Percentiles rank a stretch among this genome's conserved stretches.
phyloP scores from a whole-genome alignment of 495 filamentous ascomycete genomes.

The Podospora pseudopauciseta region DNA sequence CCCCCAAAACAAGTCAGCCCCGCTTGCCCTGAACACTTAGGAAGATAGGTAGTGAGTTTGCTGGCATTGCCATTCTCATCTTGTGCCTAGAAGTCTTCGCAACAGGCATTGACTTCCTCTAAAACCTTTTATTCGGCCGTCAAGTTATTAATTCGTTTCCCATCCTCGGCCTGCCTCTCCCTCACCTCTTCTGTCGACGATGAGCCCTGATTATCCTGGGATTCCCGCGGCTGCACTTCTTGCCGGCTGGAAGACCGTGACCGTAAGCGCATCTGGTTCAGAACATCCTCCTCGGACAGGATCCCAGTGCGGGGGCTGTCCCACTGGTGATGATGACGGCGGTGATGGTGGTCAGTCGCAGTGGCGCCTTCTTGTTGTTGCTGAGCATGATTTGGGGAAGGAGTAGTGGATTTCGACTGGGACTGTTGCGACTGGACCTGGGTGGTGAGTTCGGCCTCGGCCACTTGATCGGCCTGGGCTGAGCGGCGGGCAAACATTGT shows the following conservation, averaged over 20 bases:
- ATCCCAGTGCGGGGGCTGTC: background rate
- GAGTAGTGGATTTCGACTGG: background rate
- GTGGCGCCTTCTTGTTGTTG: background rate
- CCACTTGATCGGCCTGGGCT: background rate
- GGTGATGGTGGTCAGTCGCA: background rate
- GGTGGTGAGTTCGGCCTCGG: background rate
- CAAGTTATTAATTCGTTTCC: background rate
- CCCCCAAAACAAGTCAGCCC: background rate
- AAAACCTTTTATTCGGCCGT: background rate
- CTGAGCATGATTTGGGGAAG: background rate
- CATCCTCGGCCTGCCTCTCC: background rate
- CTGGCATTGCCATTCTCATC: background rate
- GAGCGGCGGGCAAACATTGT: background rate
- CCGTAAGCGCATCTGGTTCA: background rate
- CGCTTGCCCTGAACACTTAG: too few relatives aligned
- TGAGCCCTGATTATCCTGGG: background rate
- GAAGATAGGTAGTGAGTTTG: background rate
- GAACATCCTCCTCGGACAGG: slow-evolving; percentile 5
- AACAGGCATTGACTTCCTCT: background rate
- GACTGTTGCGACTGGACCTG: slow-evolving; percentile 1
- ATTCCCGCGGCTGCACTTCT: background rate
- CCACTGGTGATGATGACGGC: slow-evolving; percentile 9
- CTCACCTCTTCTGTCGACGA: background rate
- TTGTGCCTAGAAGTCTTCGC: background rate
- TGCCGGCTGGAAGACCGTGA: background rate